Evolutionary conservation across 208 protist genomes (phyloP), one percentile per base, ranked within the genome.

Genomic region (Phytomonas serpens): DNA sequence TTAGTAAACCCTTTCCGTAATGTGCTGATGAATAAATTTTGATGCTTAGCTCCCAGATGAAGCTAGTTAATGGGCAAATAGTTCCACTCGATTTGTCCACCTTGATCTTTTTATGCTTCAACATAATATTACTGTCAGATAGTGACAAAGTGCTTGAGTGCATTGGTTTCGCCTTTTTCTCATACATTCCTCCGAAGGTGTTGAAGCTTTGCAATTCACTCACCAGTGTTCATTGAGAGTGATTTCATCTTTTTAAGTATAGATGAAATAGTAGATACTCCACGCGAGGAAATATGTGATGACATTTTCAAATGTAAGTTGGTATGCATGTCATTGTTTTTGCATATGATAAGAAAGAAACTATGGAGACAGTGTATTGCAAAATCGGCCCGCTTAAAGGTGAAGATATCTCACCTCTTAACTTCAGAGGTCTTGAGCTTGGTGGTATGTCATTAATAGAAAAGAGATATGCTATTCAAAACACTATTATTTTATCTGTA

Each of bases 291-390:
- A 72, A 97, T 99, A 13, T 34, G 64, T 16, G 83, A 78, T 1
- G 95, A 98, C 3, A 95, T 99, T 27, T 71, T 57, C 0, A 77
- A 90, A 70, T 99, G 98, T 79, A 71, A 83, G 34, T 83, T 79
- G 5, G 98, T 61, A 99, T 99, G 61, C 92, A 96, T 29, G 97
- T 99, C 23, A 90, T 99, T 61, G 97, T 99, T 75, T 98, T 99
- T 70, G 99, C 98, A 10, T 98, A 97, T 37, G 98, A 99, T 76
- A 94, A 96, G 76, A 97, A 93, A 61, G 84, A 95, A 34, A 99
- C 98, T 9, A 98, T 97, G 23, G 90, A 98, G 78, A 85, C 97
- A 0, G 97, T 99, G 74, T 97, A 97, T 71, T 72, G 85, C 14
- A 77, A 97, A 74, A 98, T 99, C 70, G 97, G 98, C 34, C 83